Evolutionary conservation across 331 rosid genomes (phyloP).

Genomic region (Pyrus hybrid): DNA sequence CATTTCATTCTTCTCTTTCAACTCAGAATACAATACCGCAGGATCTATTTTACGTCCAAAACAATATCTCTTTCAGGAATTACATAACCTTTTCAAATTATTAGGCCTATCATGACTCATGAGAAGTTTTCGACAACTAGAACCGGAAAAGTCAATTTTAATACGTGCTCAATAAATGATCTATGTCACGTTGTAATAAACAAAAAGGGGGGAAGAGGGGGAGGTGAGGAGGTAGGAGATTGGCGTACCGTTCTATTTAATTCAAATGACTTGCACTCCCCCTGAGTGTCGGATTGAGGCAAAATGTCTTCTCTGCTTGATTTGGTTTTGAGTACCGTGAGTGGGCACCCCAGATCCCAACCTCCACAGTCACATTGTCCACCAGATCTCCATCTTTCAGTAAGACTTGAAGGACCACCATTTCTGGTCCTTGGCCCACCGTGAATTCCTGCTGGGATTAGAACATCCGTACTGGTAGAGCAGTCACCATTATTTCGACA

Average conservation of each 20-base stretch:
- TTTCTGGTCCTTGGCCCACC: slow-evolving; percentile 77
- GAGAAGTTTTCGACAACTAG: background rate
- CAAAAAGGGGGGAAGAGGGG: background rate
- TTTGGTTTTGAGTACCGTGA: slow-evolving; percentile 56
- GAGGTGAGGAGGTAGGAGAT: slow-evolving; percentile 11
- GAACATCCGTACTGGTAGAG: slow-evolving; percentile 53
- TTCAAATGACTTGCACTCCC: slow-evolving; percentile 61
- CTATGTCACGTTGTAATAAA: background rate
- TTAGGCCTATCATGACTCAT: background rate
- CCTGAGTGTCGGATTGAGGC: slow-evolving; percentile 32
- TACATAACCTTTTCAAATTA: background rate
- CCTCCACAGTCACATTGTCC: slow-evolving; percentile 95
- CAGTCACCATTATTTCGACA: slow-evolving; percentile 41
- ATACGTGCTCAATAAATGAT: background rate
- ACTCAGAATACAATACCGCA: background rate
- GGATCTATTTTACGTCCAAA: background rate
- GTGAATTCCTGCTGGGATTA: slow-evolving; percentile 84
- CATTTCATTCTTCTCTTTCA: background rate
- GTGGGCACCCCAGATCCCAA: slow-evolving; percentile 96
- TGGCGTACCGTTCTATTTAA: slow-evolving; percentile 49
- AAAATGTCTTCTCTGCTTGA: slow-evolving; percentile 28
- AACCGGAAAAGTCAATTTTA: slow-evolving; percentile 1
- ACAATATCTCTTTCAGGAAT: background rate
- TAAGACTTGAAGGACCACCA: slow-evolving; percentile 78
- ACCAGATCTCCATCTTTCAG: slow-evolving; percentile 81